Evolutionary conservation across 140 eudicot genomes (phyloP), one percentile per base, ranked within the genome.

Genomic region (Flaveria floridana): DNA sequence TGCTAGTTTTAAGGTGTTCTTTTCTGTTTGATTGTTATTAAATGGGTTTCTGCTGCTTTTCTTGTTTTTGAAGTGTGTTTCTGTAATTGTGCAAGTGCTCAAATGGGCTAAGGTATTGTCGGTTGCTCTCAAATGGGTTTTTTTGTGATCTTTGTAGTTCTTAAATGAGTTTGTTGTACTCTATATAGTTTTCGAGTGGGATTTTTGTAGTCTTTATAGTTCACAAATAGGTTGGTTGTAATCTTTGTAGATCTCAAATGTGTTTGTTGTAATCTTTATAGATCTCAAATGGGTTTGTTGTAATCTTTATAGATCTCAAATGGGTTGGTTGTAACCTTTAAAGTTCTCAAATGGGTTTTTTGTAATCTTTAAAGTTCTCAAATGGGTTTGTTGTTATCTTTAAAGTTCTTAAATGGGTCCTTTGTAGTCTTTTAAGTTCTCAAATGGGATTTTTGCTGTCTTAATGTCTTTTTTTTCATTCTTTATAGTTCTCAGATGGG

Each of bases 101-200:
- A 71, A 28, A 57, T 55, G 57, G 56, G 23, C 62, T 39, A 2
- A 3, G 28, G 12, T 65, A 6, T 19, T 37, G 18, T 37, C 15
- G n/a, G 62, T 41, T 20, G 41, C 25, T 34, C 30, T 21, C 12
- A 76, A 55, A 28, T 77, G 81, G 81, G 30, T 75, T 9, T 63
- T 51, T 7, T 28, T 23, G 14, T 30, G 9, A 16, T 28, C 6
- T 71, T 50, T n/a, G 3, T 71, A 53, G 70, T 30, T 52, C 23
- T 11, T 19, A 55, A 72, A 74, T 62, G 64, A 21, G 21, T 63
- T n/a, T 28, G 14, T 8, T n/a, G 26, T 0, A 14, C 39, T 65
- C 28, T 65, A 39, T 39, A 41, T 9, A 18, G 71, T 1, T 65
- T 15, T 65, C 26, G 39, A 37, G 51, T 75, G 79, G 53, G 42